Percentiles rank a stretch among this genome's conserved stretches.
phyloP scores from a whole-genome alignment of 2,329 filamentous ascomycete genomes.

The Stachybotrys chartarum region DNA sequence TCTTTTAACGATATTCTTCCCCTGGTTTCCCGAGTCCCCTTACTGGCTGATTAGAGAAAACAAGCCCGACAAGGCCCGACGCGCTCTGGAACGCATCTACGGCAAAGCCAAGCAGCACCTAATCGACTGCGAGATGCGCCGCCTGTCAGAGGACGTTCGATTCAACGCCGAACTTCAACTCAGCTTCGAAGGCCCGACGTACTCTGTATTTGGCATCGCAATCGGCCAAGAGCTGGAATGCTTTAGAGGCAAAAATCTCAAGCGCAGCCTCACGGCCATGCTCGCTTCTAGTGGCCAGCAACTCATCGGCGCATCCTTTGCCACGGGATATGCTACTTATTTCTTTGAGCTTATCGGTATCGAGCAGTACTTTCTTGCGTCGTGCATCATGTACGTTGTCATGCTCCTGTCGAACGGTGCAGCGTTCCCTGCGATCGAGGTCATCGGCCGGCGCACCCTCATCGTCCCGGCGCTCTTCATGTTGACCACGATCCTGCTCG shows the following conservation, averaged over 20 bases:
- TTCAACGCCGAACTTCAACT: slow-evolving; percentile 11
- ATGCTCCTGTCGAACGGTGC: slow-evolving; percentile 23
- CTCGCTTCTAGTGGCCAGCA: slow-evolving; percentile 24
- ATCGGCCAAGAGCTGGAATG: slow-evolving; percentile 10
- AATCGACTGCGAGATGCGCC: no score
- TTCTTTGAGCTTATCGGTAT: slow-evolving; percentile 24
- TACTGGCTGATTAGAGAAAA: slow-evolving; percentile 24
- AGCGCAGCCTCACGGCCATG: slow-evolving; percentile 26
- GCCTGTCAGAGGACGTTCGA: slow-evolving; percentile 19
- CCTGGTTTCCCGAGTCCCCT: slow-evolving; percentile 22
- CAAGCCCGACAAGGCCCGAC: slow-evolving; percentile 17
- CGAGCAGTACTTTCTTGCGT: slow-evolving; percentile 22
- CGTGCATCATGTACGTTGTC: slow-evolving; percentile 24
- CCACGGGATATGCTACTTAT: slow-evolving; percentile 25
- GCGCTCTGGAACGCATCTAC: slow-evolving; percentile 21
- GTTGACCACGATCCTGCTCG: slow-evolving; percentile 1
- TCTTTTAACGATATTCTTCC: slow-evolving; percentile 14
- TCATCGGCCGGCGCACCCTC: no score
- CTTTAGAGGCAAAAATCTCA: slow-evolving; percentile 19
- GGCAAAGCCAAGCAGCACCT: slow-evolving; percentile 12
- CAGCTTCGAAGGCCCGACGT: slow-evolving; percentile 1
- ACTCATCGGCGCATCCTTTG: slow-evolving; percentile 27
- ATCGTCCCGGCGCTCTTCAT: no score
- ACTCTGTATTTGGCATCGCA: no score
- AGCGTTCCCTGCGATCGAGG: slow-evolving; percentile 17